Conservation (phyloP, 768 basidiomycete genomes). For the Cyclocybe aegerita region DNA sequence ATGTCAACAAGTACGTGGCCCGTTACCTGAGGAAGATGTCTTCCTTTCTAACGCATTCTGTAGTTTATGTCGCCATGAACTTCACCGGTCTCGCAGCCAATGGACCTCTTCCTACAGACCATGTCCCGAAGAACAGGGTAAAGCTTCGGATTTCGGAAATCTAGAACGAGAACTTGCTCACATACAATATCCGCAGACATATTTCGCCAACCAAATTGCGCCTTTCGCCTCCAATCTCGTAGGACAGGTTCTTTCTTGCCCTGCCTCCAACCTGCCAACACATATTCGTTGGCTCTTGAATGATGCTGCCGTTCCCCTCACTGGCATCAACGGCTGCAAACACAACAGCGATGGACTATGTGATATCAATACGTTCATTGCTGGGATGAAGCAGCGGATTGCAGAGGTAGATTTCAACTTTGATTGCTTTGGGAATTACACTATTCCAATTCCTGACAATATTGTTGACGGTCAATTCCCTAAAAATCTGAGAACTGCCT, state of each 20-base stretch:
- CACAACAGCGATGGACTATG: conserved; percentile 61
- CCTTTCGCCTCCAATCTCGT: conserved; percentile 36
- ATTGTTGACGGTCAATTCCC: conserved; percentile 38
- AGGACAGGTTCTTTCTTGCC: conserved; percentile 49
- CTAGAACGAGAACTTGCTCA: no score
- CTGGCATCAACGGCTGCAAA: conserved; percentile 60
- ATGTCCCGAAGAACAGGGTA: conserved; percentile 55
- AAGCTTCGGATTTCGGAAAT: conserved; percentile 32
- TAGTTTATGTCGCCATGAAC: conserved; percentile 72
- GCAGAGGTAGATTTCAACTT: conserved; percentile 59
- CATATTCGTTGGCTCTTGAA: conserved; percentile 74
- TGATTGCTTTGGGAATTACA: conserved; percentile 58
- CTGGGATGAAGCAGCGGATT: conserved; percentile 54
- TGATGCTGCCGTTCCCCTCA: conserved; percentile 70
- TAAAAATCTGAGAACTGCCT: conserved; percentile 8
- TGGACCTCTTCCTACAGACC: conserved; percentile 63
- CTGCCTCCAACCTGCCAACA: conserved; percentile 20
- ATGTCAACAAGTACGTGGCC: conserved; percentile 53
- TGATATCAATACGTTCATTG: conserved; percentile 56
- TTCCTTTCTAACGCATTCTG: conserved; percentile 9
- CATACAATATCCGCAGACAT: conserved; percentile 21
- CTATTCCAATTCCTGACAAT: conserved; percentile 36
- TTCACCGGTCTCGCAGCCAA: conserved; percentile 58
- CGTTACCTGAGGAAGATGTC: neutral
- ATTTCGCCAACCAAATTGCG: conserved; percentile 27